These are phyloP conservation scores for Phellopilus nigrolimitatus DNA, from an alignment of 1,284 basidiomycete species.

Conservation along the genomic window DNA sequence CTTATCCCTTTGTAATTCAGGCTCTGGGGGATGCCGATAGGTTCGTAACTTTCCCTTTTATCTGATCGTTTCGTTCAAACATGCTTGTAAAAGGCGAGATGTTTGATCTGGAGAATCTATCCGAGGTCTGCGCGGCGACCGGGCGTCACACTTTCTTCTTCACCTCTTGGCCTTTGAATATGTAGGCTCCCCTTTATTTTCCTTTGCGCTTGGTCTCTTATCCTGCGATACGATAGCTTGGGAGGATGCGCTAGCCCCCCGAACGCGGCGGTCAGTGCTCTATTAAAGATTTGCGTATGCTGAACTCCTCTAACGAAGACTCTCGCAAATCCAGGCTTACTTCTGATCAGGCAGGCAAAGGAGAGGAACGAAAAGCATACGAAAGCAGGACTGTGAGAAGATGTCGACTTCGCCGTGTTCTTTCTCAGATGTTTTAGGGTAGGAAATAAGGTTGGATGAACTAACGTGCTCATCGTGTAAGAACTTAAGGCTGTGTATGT, in stretches of 20 bases:
- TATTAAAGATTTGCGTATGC: no score
- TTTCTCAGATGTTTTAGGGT: no score
- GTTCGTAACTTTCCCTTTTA: constrained; percentile 29
- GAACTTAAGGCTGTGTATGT: no score
- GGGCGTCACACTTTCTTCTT: constrained; percentile 68
- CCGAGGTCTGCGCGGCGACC: constrained; percentile 49
- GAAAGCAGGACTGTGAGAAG: no score
- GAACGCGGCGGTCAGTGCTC: constrained; percentile 58
- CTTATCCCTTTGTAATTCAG: constrained; percentile 28
- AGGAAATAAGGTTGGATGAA: no score
- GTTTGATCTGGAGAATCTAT: constrained; percentile 62
- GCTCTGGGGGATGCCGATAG: constrained; percentile 69
- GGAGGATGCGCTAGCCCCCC: constrained; percentile 65
- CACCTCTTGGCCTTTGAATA: constrained; percentile 67
- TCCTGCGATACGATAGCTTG: constrained; percentile 35
- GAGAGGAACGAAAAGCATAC: no score
- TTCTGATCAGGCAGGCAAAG: background rate
- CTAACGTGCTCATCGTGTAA: no score
- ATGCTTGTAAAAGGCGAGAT: constrained; percentile 48
- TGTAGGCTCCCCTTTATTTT: constrained; percentile 38
- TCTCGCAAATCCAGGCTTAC: background rate
- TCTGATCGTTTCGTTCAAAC: constrained; percentile 4
- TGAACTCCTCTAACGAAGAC: no score
- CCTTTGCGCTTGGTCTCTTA: background rate
- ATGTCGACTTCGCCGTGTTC: no score